phyloP scores from a whole-genome alignment of 495 filamentous ascomycete species.

The Annulohypoxylon stygium region DNA sequence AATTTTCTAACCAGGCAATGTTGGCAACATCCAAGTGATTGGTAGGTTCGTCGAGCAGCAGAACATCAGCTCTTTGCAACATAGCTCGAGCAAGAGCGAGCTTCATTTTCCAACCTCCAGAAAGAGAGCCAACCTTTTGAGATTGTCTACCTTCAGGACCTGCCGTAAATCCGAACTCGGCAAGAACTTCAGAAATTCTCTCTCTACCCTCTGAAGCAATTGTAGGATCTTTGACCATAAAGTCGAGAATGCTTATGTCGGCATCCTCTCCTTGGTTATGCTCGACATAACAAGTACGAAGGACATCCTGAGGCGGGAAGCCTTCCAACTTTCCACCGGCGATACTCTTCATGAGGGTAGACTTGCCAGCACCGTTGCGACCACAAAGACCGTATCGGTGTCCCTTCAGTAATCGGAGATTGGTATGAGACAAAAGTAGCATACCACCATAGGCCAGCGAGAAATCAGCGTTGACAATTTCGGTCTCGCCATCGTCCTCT shows the following conservation, averaged over 20 bases:
- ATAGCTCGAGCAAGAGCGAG: slow-evolving; percentile 95
- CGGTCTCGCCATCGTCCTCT: slow-evolving; percentile 83
- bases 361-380: slow-evolving; percentile 97
- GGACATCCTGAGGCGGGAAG: slow-evolving; percentile 89
- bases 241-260: slow-evolving; percentile 94
- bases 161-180: slow-evolving; percentile 92
- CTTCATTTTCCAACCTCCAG: slow-evolving; percentile 99
- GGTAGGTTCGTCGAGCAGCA: slow-evolving; percentile 97
- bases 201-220: slow-evolving; percentile 80
- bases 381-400: slow-evolving; percentile 97
- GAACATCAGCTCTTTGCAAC: slow-evolving; percentile 94
- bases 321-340: slow-evolving; percentile 95
- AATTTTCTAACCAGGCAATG: slow-evolving; percentile 94
- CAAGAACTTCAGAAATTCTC: slow-evolving; percentile 83
- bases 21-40: slow-evolving; percentile 98
- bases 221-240: slow-evolving; percentile 84
- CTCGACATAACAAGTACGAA: slow-evolving; percentile 98
- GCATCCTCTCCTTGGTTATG: slow-evolving; percentile 98
- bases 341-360: slow-evolving; percentile 97
- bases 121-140: slow-evolving; percentile 91
- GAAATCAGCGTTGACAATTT: slow-evolving; percentile 98
- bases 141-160: slow-evolving; percentile 89
- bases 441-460: slow-evolving; percentile 98
- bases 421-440: slow-evolving; percentile 96
- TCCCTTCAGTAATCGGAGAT: slow-evolving; percentile 91